Base-by-base conservation (phyloP, 169 alveolate genomes). In the Plasmodium adleri region DNA sequence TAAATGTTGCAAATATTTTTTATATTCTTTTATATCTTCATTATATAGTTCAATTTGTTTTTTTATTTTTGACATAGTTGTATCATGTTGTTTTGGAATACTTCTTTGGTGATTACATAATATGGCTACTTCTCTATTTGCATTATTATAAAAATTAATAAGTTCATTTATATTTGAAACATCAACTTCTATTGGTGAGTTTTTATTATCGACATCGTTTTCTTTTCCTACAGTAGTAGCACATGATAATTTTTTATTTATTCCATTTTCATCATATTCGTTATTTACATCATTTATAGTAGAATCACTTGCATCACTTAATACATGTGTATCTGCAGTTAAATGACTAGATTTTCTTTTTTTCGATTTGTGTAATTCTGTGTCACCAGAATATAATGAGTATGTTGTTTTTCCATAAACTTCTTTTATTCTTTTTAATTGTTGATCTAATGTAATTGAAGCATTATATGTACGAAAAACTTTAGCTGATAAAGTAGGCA, bases 381-480 rank as follows among this genome's bases (percentile, higher is more conserved):
- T 45, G 15, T 72, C 74, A 17, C 67, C 28, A 6, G 80, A 50
- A 59, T 43, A 66, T 52, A 71, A 45, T 26, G 88, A 52, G 50
- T 80, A 58, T 2, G 45, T 39, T 43, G 75, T 26, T 74, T 63
- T 74, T 12, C 86, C 72, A 50, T 62, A 60, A 22, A 78, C 73
- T 49, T 66, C 91, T 62, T 91, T 68, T 67, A 92, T 62, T 88
- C 95, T 95, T 50, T 87, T 96, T 67, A 99, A 94, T 90, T 97
- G 97, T 66, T 95, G 93, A 93, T 99, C 97, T 60, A 99, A 93
- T 6, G 99, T 98, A 72, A 97, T 95, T 32, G 99, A 98, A 39
- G 99, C 99, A 93, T 99, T 99, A 94, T 98, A 99, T 22, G 99
- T 99, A 91, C 99, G 97, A 91, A 99, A 99, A 13, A 99, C 99